These are phyloP conservation scores for Penicillium diatomitis DNA, from an alignment of 495 filamentous ascomycete genomes.

Conservation along the genomic window DNA sequence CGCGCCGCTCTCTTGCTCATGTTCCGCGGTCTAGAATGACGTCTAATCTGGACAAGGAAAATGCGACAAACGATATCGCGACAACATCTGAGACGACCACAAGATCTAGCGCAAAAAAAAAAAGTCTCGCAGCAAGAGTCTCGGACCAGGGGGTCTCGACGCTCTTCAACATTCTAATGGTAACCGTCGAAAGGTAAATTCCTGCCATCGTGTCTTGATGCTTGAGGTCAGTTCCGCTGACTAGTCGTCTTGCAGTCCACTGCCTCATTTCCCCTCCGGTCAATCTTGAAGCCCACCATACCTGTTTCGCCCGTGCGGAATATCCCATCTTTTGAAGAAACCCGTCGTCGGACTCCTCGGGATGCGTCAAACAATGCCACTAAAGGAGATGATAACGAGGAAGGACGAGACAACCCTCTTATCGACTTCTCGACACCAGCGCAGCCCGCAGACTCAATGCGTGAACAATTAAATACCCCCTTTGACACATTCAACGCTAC, in stretches of 20 bases:
- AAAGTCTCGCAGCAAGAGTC: slow-evolving; percentile 88
- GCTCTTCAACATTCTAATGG: slow-evolving; percentile 66
- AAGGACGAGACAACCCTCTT: slow-evolving; percentile 28
- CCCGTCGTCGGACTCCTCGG: slow-evolving; percentile 33
- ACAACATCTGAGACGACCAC: slow-evolving; percentile 22
- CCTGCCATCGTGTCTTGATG: slow-evolving; percentile 1
- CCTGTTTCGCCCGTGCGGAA: slow-evolving; percentile 55
- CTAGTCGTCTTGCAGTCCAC: slow-evolving; percentile 35
- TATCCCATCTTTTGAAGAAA: slow-evolving; percentile 42
- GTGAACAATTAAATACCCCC: slow-evolving; percentile 43
- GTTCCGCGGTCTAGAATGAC: slow-evolving; percentile 43
- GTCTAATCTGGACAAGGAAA: slow-evolving; percentile 54
- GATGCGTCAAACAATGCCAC: slow-evolving; percentile 15
- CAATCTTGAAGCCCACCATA: slow-evolving; percentile 80
- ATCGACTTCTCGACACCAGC: slow-evolving; percentile 42
- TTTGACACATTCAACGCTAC: slow-evolving; percentile 49
- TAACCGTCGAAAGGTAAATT: slow-evolving; percentile 70
- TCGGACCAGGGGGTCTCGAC: slow-evolving; percentile 85
- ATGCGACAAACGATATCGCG: slow-evolving; percentile 54
- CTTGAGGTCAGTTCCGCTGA: slow-evolving; percentile 1
- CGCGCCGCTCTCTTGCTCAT: slow-evolving; percentile 72
- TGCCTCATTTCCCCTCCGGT: slow-evolving; percentile 51
- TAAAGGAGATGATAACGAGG: slow-evolving; percentile 5
- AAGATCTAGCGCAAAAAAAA: slow-evolving; percentile 40
- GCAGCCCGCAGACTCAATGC: slow-evolving; percentile 14